Base-by-base conservation (phyloP, 1,139 yeast species). In the Blastobotrys ciferrii region DNA sequence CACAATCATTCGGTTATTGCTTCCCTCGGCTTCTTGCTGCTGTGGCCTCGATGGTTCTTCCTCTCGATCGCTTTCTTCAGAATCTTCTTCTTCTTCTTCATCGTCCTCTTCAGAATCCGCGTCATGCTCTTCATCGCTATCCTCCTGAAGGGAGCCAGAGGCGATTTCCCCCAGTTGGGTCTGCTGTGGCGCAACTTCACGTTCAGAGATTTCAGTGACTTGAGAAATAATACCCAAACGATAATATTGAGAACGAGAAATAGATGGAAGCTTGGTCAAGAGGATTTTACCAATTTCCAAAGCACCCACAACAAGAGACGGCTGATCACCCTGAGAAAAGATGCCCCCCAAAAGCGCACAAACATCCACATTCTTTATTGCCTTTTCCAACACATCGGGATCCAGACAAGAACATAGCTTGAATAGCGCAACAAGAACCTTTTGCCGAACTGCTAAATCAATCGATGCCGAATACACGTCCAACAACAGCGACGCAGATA, bases 401-500 rank as follows among this genome's bases (percentile, higher is more conserved):
- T 60, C 58, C 12, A 67, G 46, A 3, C 73, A 39, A 63, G 65
- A 35, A 9, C 79, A 67, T 17, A 84, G 73, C 54, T 89, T 76
- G 32, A 80, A 68, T 18, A 88, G 62, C 19, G 81, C 74, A 5
- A 82, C 69, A 35, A 87, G 68, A 1, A 80, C 80, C 47, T 77
- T 74, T 49, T 82, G 75, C 50, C 96, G 77, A 14, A 87, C 73
- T 19, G 78, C 78, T 51, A 74, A 76, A 54, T 87, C 89, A 63
- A 87, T 84, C 0, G 94, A 77, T 1, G 95, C 83, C 40, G 86
- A 82, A 61, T 85, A 89, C 14, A 89, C 75, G 51, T 80, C 81
- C 30, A 86, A 68, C 46, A 89, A 65, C n/a, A 87, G 61, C 0
- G 83, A 78, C 63, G 84, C 76, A 1, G 83, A 63, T 4, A 75